phyloP scores from a whole-genome alignment of 768 basidiomycete genomes.

The Hortiboletus campestris region DNA sequence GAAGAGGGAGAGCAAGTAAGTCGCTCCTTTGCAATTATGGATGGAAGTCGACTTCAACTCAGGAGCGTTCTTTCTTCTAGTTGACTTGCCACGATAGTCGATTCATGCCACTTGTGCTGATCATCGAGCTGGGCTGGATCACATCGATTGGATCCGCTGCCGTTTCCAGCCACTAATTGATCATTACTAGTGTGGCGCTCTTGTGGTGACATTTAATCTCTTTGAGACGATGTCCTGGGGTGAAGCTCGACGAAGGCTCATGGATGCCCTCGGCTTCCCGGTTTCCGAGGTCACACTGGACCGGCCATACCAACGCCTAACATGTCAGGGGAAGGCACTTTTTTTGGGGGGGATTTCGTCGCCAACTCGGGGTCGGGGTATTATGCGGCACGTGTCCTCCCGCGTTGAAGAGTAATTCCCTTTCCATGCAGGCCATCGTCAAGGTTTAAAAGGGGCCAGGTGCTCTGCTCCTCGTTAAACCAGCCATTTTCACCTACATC shows the following conservation, averaged over 20 bases:
- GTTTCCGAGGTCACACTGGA: not conserved
- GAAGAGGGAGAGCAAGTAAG: not conserved
- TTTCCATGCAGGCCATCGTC: not conserved
- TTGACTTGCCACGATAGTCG: not conserved
- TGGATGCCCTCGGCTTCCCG: not conserved
- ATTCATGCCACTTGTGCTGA: not conserved
- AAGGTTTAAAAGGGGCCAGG: conserved; percentile 1
- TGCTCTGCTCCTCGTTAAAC: not conserved
- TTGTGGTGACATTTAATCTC: not conserved
- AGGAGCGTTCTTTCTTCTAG: not conserved
- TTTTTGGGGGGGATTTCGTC: no score
- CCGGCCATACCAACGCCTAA: not conserved
- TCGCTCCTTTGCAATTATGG: not conserved
- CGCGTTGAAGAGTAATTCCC: not conserved
- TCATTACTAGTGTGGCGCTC: not conserved
- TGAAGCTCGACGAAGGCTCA: not conserved
- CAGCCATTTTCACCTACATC: not conserved
- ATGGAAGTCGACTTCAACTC: not conserved
- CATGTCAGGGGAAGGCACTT: not conserved
- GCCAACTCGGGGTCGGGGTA: not conserved
- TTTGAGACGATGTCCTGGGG: not conserved
- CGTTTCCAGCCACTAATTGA: no score
- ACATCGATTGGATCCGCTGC: not conserved
- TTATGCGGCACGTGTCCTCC: not conserved
- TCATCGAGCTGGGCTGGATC: not conserved